These are phyloP conservation scores for Chlorella sp. DNA, from an alignment of 139 green algal species.

Conservation along the genomic window DNA sequence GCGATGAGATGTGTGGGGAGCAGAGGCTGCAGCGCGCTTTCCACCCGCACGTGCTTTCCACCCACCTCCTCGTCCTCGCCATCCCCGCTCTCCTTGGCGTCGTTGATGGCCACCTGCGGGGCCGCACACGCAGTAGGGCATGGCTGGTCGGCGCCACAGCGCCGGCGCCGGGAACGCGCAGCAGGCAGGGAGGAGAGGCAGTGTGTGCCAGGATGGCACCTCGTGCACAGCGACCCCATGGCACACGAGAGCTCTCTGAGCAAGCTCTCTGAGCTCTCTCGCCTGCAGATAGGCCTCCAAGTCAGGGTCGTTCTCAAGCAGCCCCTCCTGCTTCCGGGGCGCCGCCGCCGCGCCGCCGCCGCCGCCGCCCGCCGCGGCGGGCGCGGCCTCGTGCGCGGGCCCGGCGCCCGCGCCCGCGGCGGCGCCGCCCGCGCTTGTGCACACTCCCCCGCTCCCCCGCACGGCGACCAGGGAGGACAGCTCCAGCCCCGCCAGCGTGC, in stretches of 20 bases:
- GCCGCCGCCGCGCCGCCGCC: not conserved
- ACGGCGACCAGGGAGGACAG: constrained; percentile 2
- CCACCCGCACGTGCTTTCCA: constrained; percentile 21
- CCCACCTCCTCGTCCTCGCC: constrained; percentile 15
- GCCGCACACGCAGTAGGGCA: not conserved
- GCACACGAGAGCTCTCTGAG: not conserved
- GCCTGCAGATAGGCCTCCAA: constrained; percentile 64
- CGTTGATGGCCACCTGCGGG: constrained; percentile 12
- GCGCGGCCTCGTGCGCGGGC: not conserved
- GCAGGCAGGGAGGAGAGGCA: not conserved
- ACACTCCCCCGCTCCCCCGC: not conserved
- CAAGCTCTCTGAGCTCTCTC: too few species aligned
- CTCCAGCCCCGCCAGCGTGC: constrained; percentile 10
- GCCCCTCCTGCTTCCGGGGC: constrained; percentile 14
- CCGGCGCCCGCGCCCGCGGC: not conserved
- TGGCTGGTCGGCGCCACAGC: not conserved
- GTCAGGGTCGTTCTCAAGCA: constrained; percentile 57
- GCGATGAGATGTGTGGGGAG: too few species aligned
- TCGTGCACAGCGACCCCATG: too few species aligned
- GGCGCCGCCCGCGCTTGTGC: constrained; percentile 17
- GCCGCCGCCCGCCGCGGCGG: not conserved
- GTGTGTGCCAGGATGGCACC: too few species aligned
- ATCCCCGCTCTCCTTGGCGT: not conserved
- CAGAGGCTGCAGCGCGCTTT: too few species aligned
- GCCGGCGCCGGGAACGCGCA: not conserved